Conservation (phyloP, 2,329 filamentous ascomycete species). For the Thelonectria discophora region DNA sequence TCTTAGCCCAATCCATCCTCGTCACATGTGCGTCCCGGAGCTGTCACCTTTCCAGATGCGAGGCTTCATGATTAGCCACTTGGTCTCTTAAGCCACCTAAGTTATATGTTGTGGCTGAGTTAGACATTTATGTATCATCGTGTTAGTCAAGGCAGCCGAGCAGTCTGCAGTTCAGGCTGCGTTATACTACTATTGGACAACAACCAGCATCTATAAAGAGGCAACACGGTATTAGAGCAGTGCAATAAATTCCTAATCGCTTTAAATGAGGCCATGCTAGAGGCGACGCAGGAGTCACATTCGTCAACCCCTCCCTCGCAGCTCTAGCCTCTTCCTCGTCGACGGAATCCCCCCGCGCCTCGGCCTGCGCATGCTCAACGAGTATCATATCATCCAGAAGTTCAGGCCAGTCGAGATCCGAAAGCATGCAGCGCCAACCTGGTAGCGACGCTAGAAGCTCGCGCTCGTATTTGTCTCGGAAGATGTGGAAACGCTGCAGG, state of each 20-base stretch:
- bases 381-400: conserved; percentile 53
- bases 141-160: too few species aligned
- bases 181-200: too few species aligned
- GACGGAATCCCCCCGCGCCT: not conserved
- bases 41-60: too few species aligned
- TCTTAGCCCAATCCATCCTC: too few species aligned
- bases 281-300: conserved; percentile 8
- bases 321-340: conserved; percentile 10
- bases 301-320: not conserved
- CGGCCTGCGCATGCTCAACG: not conserved
- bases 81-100: conserved; percentile 10
- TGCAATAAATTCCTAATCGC: too few species aligned
- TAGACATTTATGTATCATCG: too few species aligned
- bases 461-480: conserved; percentile 69
- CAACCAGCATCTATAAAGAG: too few species aligned
- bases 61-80: not conserved
- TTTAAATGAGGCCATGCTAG: too few species aligned
- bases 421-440: conserved; percentile 48
- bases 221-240: too few species aligned
- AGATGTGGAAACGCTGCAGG: conserved; percentile 61
- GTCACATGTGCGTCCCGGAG: too few species aligned
- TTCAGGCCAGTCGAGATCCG: conserved; percentile 53
- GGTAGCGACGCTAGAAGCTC: conserved; percentile 70
- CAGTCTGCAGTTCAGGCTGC: too few species aligned
- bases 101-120: too few species aligned